A percentile compares a stretch with the other conserved stretches of the same genome.
Conservation (phyloP, 139 green algal species). For the Chlorella sp. region DNA sequence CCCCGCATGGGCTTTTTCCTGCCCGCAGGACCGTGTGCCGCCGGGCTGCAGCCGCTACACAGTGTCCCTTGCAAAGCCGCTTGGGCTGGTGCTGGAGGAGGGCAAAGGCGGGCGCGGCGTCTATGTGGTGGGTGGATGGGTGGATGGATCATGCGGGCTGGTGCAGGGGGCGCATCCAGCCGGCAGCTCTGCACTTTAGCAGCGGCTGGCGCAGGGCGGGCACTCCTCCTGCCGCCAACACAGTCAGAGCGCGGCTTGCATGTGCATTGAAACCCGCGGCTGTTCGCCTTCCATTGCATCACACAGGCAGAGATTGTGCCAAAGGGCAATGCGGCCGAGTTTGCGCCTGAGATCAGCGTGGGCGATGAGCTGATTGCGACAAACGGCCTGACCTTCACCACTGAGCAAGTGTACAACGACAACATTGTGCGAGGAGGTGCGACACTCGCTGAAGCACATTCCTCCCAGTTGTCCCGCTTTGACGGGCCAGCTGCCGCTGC, state of each 20-base stretch:
- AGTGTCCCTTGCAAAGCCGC: constrained; percentile 46
- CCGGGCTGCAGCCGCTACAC: constrained; percentile 45
- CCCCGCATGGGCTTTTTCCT: too few species aligned
- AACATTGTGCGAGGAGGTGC: constrained; percentile 36
- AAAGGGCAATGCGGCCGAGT: constrained; percentile 34
- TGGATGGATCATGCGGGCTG: too few species aligned
- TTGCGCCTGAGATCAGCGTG: constrained; percentile 30
- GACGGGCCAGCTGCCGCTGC: too few species aligned
- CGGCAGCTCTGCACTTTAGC: not conserved
- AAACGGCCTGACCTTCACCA: constrained; percentile 39
- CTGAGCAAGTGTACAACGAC: constrained; percentile 39
- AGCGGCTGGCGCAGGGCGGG: not conserved
- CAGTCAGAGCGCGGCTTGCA: too few species aligned
- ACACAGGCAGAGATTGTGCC: constrained; percentile 37
- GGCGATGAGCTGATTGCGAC: constrained; percentile 50
- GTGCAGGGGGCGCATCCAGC: not conserved
- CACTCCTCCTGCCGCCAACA: too few species aligned
- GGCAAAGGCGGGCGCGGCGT: constrained; percentile 26
- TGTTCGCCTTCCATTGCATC: too few species aligned
- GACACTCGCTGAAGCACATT: too few species aligned
- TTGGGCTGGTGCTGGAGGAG: constrained; percentile 55
- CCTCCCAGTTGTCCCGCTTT: too few species aligned
- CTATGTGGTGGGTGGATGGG: constrained; percentile 17
- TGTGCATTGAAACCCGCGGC: too few species aligned
- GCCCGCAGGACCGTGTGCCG: constrained; percentile 35